These are phyloP conservation scores for Raddia guianensis DNA, from an alignment of 176 grass and related monocot genomes.

Conservation along the genomic window DNA sequence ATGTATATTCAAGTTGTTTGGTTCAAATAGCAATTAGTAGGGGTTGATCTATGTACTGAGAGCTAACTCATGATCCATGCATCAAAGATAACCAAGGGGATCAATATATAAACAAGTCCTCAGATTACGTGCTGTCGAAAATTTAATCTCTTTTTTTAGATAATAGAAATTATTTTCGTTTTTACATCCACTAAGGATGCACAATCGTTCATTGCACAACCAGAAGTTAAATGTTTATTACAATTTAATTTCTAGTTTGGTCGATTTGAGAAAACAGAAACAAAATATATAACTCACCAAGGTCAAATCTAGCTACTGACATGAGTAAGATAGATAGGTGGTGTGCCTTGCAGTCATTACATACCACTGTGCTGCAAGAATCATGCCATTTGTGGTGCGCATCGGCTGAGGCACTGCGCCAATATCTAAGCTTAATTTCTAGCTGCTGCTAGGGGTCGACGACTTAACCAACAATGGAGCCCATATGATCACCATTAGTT, in stretches of 20 bases:
- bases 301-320: slow-evolving; percentile 13
- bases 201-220: no score
- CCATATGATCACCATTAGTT: slow-evolving; percentile 12
- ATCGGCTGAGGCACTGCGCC: neutral
- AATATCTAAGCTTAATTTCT: slow-evolving; percentile 39
- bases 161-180: no score
- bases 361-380: neutral
- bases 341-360: slow-evolving; percentile 26
- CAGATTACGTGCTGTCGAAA: no score
- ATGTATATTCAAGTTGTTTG: neutral
- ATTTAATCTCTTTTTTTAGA: no score
- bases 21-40: no score
- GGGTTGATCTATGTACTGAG: no score
- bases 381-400: slow-evolving; percentile 20
- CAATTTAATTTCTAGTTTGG: no score
- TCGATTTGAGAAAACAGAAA: neutral
- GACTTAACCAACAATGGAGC: slow-evolving; percentile 31
- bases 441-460: neutral
- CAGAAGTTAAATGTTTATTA: no score
- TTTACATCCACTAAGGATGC: no score
- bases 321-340: neutral
- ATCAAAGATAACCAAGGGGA: neutral
- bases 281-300: neutral
- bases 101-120: no score
- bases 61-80: no score